Evolutionary conservation across 2,329 filamentous ascomycete genomes (phyloP).

Genomic region (Aciculosporium take): DNA sequence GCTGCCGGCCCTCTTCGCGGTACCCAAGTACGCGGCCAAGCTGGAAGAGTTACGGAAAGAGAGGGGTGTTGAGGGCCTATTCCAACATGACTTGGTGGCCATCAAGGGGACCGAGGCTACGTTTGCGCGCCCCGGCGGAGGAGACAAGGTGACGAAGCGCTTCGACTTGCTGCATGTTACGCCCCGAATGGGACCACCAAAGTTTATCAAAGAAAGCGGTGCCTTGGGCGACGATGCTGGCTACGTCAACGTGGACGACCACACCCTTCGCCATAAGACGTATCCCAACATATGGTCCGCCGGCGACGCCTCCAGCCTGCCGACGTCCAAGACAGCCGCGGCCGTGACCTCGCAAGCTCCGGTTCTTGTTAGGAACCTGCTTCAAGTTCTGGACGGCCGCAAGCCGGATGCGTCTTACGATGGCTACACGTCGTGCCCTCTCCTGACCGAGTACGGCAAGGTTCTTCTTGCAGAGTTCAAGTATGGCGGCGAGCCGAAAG

Average conservation of each 20-base stretch:
- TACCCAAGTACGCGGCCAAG: constrained; percentile 42
- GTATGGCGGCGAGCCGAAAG: constrained; percentile 47
- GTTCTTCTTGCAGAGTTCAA: constrained; percentile 52
- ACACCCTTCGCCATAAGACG: constrained; percentile 37
- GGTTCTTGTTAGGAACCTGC: constrained; percentile 33
- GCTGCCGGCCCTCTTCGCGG: constrained; percentile 42
- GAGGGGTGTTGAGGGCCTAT: constrained; percentile 41
- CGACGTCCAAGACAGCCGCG: constrained; percentile 42
- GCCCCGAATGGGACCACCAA: constrained; percentile 45
- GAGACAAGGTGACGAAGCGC: constrained; percentile 27
- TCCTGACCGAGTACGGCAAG: constrained; percentile 43
- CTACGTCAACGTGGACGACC: constrained; percentile 42
- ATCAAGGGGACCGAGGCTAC: constrained; percentile 38
- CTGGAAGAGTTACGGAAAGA: constrained; percentile 39
- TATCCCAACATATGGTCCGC: constrained; percentile 44
- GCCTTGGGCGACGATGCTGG: constrained; percentile 39
- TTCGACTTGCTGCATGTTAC: constrained; percentile 44
- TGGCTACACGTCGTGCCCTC: constrained; percentile 41
- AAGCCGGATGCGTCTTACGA: constrained; percentile 31
- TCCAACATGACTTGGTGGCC: constrained; percentile 40
- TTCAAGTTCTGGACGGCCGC: constrained; percentile 30
- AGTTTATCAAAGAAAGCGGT: constrained; percentile 38
- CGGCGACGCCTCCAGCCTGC: constrained; percentile 44
- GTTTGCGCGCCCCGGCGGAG: constrained; percentile 30
- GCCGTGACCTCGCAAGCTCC: constrained; percentile 38